These are phyloP conservation scores for Bretschneidera sinensis DNA, from an alignment of 345 rosid genomes.

Conservation along the genomic window DNA sequence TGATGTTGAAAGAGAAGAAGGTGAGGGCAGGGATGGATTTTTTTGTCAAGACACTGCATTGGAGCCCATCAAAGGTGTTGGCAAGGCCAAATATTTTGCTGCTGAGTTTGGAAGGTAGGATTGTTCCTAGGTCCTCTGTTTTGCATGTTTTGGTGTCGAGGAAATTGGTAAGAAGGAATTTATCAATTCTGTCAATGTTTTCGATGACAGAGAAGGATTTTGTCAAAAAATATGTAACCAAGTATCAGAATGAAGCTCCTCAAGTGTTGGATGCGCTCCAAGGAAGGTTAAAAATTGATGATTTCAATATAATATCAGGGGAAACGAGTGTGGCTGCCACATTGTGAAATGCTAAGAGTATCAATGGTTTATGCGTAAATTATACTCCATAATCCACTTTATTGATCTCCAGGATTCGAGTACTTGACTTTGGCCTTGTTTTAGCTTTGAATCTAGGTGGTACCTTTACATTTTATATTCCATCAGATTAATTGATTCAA, in stretches of 20 bases:
- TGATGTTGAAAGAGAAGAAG: neutral
- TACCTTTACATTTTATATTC: too few species aligned
- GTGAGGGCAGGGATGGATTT: neutral
- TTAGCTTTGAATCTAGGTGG: too few species aligned
- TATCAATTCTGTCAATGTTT: neutral
- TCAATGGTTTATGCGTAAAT: too few species aligned
- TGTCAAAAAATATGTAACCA: neutral
- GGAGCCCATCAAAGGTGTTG: neutral
- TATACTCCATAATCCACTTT: too few species aligned
- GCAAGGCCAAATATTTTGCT: neutral
- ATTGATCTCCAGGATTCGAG: too few species aligned
- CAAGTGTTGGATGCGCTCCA: neutral
- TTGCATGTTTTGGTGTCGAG: neutral
- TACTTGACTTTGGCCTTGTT: slow-evolving; percentile 6
- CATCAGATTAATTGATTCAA: too few species aligned
- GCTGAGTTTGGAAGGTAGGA: neutral
- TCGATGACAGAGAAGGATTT: neutral
- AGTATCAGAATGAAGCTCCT: neutral
- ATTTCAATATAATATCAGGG: neutral
- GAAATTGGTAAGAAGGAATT: neutral
- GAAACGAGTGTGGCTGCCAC: neutral
- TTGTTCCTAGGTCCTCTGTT: neutral
- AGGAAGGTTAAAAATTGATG: neutral
- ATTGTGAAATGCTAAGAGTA: neutral
- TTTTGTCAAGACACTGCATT: neutral